A percentile compares a stretch with the other conserved stretches of the same genome.
Conservation (phyloP, 208 protist species). For the Acanthamoeba triangularis region DNA sequence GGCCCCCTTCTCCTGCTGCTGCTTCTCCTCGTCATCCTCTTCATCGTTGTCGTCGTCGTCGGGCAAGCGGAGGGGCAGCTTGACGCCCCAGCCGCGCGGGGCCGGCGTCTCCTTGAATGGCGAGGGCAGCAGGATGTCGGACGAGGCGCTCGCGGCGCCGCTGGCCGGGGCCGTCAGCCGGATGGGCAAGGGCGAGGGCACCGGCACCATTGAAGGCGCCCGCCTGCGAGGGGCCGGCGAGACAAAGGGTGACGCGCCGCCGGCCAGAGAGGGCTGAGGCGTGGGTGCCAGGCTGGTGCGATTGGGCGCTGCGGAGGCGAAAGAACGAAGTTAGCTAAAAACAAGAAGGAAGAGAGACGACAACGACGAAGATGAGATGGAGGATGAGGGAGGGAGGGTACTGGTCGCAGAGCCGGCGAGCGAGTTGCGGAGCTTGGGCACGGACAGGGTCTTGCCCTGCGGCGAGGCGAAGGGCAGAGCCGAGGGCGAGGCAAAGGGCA, state of each 20-base stretch:
- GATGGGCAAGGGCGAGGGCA: not conserved
- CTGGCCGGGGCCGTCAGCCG: not conserved
- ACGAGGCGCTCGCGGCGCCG: not conserved
- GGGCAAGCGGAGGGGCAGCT: not conserved
- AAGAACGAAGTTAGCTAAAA: not conserved
- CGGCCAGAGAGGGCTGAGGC: not conserved
- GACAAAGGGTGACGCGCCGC: not conserved
- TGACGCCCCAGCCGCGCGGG: not conserved
- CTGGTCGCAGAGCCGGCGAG: not conserved
- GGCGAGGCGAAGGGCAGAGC: not conserved
- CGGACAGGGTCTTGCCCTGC: not conserved
- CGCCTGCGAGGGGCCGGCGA: not conserved
- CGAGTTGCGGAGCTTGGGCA: slow-evolving; percentile 4
- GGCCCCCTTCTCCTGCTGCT: too few species aligned
- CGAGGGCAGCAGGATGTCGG: slow-evolving; percentile 10
- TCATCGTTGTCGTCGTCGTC: not conserved
- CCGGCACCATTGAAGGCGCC: not conserved
- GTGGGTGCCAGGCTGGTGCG: not conserved
- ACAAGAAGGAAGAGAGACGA: not conserved
- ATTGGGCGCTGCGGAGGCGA: not conserved
- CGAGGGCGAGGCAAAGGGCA: slow-evolving; percentile 37
- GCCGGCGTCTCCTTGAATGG: not conserved
- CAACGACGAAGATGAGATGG: not conserved
- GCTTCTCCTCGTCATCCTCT: not conserved
- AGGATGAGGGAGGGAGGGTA: not conserved